These are phyloP conservation scores for Glaciozyma martinii DNA, from an alignment of 768 basidiomycete species.

Conservation along the genomic window DNA sequence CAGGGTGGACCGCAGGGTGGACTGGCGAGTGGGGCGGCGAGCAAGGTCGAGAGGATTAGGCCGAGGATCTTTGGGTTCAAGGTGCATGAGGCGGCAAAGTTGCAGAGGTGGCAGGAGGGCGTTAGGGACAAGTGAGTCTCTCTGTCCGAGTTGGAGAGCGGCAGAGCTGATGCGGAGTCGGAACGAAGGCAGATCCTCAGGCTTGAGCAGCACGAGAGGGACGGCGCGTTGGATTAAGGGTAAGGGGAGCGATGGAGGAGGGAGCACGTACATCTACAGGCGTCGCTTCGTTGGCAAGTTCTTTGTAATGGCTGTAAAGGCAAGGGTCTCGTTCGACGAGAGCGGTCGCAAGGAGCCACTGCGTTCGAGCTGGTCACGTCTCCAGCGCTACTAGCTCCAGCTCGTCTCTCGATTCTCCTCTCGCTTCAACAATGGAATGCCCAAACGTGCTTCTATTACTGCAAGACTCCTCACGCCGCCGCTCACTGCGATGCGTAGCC, in stretches of 20 bases:
- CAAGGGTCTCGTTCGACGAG: too few relatives aligned
- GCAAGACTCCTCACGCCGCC: not conserved
- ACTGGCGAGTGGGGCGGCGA: slow-evolving; percentile 48
- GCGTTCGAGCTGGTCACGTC: too few relatives aligned
- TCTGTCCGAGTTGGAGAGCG: not conserved
- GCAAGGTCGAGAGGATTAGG: slow-evolving; percentile 84
- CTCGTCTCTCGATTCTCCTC: too few relatives aligned
- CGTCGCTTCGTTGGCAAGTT: too few relatives aligned
- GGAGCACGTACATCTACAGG: not conserved
- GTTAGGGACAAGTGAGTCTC: slow-evolving; percentile 53
- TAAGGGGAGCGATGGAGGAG: not conserved
- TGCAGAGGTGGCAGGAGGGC: slow-evolving; percentile 94
- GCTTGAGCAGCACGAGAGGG: slow-evolving; percentile 23
- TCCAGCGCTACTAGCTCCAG: too few relatives aligned
- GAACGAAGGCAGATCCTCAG: slow-evolving; percentile 8
- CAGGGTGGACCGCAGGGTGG: slow-evolving; percentile 34
- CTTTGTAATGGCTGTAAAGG: too few relatives aligned
- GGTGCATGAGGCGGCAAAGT: slow-evolving; percentile 81
- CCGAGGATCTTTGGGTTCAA: slow-evolving; percentile 97
- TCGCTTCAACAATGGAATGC: too few relatives aligned
- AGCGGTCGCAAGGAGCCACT: too few relatives aligned
- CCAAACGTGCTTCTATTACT: too few relatives aligned
- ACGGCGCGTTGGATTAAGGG: slow-evolving; percentile 7
- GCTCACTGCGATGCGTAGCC: slow-evolving; percentile 4
- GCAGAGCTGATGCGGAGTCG: not conserved